Conservation (phyloP, 306 rosid species). For the Lupinus albus region DNA sequence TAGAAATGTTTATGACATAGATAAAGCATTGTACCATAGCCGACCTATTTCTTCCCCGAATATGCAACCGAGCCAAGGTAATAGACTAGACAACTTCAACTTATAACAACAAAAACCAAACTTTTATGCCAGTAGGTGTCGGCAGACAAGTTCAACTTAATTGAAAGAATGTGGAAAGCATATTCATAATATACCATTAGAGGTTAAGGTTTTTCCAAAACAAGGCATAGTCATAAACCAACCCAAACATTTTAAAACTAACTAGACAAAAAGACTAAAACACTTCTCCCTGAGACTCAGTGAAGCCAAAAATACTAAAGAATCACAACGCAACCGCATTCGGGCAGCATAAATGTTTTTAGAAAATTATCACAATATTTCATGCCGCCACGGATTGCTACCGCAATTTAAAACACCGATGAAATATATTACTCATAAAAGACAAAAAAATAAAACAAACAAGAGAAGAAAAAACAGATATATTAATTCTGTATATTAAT, state of each 20-base stretch:
- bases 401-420: too few species aligned
- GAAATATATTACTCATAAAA: too few species aligned
- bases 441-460: too few species aligned
- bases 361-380: too few species aligned
- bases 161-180: slow-evolving; percentile 5
- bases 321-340: too few species aligned
- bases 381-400: too few species aligned
- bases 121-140: too few species aligned
- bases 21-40: neutral
- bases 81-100: neutral
- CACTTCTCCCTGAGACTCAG: neutral
- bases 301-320: neutral
- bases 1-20: neutral
- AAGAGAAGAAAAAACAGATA: too few species aligned
- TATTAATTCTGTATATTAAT: neutral
- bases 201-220: neutral
- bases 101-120: too few species aligned
- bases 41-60: slow-evolving; percentile 6
- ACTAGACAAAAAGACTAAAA: neutral
- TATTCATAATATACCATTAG: slow-evolving; percentile 2
- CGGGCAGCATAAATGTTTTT: too few species aligned
- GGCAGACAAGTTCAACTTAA: neutral
- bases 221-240: slow-evolving; percentile 25
- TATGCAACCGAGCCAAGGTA: slow-evolving; percentile 1
- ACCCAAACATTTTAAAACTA: neutral